These are phyloP conservation scores for Verticillium dahliae DNA, from an alignment of 2,329 filamentous ascomycete genomes.

Conservation along the genomic window DNA sequence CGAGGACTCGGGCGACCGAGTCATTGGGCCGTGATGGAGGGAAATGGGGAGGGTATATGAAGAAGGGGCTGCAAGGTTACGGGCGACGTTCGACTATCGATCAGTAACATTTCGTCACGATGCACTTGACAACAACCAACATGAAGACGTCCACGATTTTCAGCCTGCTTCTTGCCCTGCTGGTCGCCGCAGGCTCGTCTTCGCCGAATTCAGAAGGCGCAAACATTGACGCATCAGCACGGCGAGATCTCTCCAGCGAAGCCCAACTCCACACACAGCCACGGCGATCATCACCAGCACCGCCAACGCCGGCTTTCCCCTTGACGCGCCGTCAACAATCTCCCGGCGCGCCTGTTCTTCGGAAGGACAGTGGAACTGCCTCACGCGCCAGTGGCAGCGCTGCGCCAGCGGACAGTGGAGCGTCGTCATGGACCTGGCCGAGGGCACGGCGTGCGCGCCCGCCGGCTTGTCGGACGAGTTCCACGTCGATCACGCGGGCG, in stretches of 20 bases:
- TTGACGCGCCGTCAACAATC: slow-evolving; percentile 18
- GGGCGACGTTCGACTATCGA: neutral
- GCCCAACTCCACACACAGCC: neutral
- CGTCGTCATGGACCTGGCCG: slow-evolving; percentile 31
- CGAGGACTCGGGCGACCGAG: neutral
- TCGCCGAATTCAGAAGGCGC: neutral
- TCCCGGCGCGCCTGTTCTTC: slow-evolving; percentile 30
- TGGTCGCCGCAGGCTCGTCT: neutral
- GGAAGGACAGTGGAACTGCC: slow-evolving; percentile 51
- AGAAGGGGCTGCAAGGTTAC: neutral
- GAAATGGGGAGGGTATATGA: neutral
- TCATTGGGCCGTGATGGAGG: neutral
- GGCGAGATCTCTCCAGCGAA: neutral
- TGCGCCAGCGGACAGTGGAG: slow-evolving; percentile 43
- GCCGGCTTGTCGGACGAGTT: slow-evolving; percentile 33
- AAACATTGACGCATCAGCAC: neutral
- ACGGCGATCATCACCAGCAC: neutral
- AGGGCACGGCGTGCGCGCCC: slow-evolving; percentile 39
- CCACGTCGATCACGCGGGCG: slow-evolving; percentile 20
- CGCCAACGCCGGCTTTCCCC: neutral
- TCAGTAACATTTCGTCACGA: neutral
- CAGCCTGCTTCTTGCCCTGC: neutral
- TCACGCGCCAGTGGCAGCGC: slow-evolving; percentile 40
- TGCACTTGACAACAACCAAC: neutral
- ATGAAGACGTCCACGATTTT: neutral